Evolutionary conservation across 169 alveolate genomes (phyloP), one percentile per base, ranked within the genome.

Genomic region (Eimeria maxima): DNA sequence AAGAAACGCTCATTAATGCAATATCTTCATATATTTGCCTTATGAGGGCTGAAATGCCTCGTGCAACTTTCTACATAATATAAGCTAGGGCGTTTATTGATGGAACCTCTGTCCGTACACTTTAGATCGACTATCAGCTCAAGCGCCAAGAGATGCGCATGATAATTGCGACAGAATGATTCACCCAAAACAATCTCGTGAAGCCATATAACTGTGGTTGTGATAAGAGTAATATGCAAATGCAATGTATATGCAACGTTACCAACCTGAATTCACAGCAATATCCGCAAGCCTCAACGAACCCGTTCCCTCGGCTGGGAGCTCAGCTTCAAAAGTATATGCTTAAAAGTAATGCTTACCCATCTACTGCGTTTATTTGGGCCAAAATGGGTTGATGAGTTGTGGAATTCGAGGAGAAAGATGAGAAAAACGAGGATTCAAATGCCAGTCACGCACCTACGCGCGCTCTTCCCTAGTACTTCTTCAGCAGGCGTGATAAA

Each of bases 51-150:
- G 38, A 1, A 33, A 33, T 0, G 38, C 38, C 38, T 65, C 0
- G 22, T 42, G 24, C 87, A 76, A 44, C 7, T 76, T 44, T 18
- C 45, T 20, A 10, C 38, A 38, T 45, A 44, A 24, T 42, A 42
- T 24, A 42, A n/a, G 65, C 14, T 14, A n/a, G 65, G 60, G 18
- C 87, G 38, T 2, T 38, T 16, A 3, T 16, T 11, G 14, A 6
- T 16, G 65, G 7, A 42, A 5, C 16, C 16, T 60, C 63, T 76
- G 87, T 76, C 38, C 22, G 87, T 76, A 76, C 87, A 76, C 87
- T 47, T 76, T n/a, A 20, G 38, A 42, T 5, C 60, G 44, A 44
- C 7, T 22, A 45, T 60, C 87, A 33, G 80, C 50, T 69, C 80
- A 27, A 2, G n/a, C 80, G 18, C 10, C 80, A 33, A 69, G 8